Base-by-base conservation (phyloP, 73 alveolate genomes). In the Halteria grandinella region DNA sequence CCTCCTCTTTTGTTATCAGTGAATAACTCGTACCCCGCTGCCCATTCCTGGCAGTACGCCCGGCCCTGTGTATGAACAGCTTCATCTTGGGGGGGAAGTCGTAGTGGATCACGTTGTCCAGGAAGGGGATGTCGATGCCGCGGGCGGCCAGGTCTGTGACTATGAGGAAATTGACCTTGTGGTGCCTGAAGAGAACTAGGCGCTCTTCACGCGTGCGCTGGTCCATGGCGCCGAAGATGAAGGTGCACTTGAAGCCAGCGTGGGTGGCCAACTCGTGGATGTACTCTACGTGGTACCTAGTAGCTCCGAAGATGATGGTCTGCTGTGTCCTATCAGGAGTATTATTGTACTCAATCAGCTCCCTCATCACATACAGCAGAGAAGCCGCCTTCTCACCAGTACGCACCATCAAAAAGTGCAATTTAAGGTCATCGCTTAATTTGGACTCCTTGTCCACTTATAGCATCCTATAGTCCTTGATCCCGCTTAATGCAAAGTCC, bases 11-110 rank as follows among this genome's bases (percentile, higher is more conserved):
- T 48, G 96, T 83, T 12, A 93, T 79, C 17, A 97, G 76, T 53
- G 93, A 87, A 75, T 86, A 95, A 39, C 93, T 87, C 17, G 85
- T 69, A n/a, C 99, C 99, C 43, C 85, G 70, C 69, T 94, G 78
- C 0, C 99, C 99, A 41, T 96, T 96, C 91, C 99, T 95, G 21
- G 99, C 99, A 52, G 99, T 96, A 77, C 99, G 83, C n/a, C 99
- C 99, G 3, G 97, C 92, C 85, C 99, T 79, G 72, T 97, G 99
- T 17, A 97, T 94, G 75, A 97, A 95, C 69, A 95, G 87, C 79
- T 97, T 93, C 55, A 95, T 93, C 29, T 90, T 86, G 34, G 97
- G 93, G 0, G 99, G 99, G 69, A 95, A 97, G 60, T 95, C 99
- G 75, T 69, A 97, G 88, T 95, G 98, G 47, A 97, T 91, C 28